Base-by-base conservation (phyloP, 2,329 filamentous ascomycete species). In the Colletotrichum zoysiae region DNA sequence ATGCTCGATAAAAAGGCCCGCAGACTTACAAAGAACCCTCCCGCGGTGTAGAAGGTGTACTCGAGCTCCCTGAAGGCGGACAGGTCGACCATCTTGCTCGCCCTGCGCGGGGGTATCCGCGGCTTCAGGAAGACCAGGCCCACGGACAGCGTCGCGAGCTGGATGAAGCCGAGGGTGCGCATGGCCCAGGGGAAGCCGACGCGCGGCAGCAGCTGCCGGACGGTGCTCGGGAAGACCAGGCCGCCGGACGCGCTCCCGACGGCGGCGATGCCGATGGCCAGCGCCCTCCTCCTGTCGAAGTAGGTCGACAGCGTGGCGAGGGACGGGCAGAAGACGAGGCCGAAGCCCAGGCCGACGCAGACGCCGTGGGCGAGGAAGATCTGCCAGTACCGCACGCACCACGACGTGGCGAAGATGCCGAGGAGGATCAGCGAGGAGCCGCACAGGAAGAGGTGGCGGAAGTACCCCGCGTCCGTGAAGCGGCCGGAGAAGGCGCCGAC, bases 281-380 rank as follows among this genome's bases (percentile, higher is more conserved):
- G 78, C 0, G 85, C 86, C 68, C 87, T 83, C 66, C 83, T 85
- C 51, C 82, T 83, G 46, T 84, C 83, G 76, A 92, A 92, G 73
- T 91, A 91, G n/a, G 89, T 87, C 0, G 89, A 86, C 16, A 92
- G 79, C 11, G 92, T 83, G 12, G 89, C 87, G 30, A 91, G 82
- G 4, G 86, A 84, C 0, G 90, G 86, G 14, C 88, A 84, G 76
- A 89, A 91, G 9, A 89, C 81, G 64, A 86, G 85, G 0, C 89
- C 90, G 26, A 86, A 85, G 0, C 88, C 88, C 1, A 87, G 65
- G 0, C 86, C 86, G 7, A 84, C 76, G 55, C 86, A 84, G 2
- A 87, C 75, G 5, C 86, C 86, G 73, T 88, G 86, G 0, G 84
- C 80, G 1, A 88, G 78, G 56, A 88, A 79, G 5, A 87, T 76